phyloP scores from a whole-genome alignment of 164 flowering plant species.

The Annona cherimola region DNA sequence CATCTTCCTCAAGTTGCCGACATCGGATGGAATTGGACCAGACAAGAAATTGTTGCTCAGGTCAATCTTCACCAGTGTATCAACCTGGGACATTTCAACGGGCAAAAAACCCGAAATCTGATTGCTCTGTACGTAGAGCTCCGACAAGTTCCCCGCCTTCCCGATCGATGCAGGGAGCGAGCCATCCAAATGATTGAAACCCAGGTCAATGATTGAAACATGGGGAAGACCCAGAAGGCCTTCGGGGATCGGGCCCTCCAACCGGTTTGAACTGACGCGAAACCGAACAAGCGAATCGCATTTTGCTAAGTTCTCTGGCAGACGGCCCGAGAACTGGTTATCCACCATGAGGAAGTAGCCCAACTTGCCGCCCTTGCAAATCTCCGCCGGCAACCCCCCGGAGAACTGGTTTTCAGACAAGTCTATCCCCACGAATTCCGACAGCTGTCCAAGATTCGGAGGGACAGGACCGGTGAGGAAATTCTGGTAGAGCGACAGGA shows the following conservation, averaged over 20 bases:
- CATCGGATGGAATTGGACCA: conserved; percentile 73
- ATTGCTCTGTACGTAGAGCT: conserved; percentile 61
- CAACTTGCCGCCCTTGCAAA: conserved; percentile 70
- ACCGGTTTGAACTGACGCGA: conserved; percentile 61
- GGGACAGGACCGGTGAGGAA: conserved; percentile 68
- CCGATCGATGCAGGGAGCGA: conserved; percentile 37
- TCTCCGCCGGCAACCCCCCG: conserved; percentile 60
- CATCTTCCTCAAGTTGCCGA: conserved; percentile 58
- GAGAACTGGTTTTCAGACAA: conserved; percentile 69
- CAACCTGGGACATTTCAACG: conserved; percentile 53
- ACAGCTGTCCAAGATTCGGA: conserved; percentile 42
- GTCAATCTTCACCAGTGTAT: conserved; percentile 76
- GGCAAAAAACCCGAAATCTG: conserved; percentile 71
- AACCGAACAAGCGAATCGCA: conserved; percentile 65
- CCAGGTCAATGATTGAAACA: conserved; percentile 69
- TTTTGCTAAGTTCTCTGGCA: conserved; percentile 55
- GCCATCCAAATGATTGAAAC: conserved; percentile 53
- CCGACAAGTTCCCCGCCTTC: conserved; percentile 65
- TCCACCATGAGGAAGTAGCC: conserved; percentile 55
- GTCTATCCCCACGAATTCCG: conserved; percentile 50
- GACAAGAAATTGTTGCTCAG: conserved; percentile 69
- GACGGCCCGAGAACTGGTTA: conserved; percentile 57
- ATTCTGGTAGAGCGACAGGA: conserved; percentile 64
- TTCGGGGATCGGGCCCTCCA: conserved; percentile 60
- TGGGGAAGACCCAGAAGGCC: conserved; percentile 66